phyloP scores from a whole-genome alignment of 2,329 filamentous ascomycete species.

The Geosmithia morbida region DNA sequence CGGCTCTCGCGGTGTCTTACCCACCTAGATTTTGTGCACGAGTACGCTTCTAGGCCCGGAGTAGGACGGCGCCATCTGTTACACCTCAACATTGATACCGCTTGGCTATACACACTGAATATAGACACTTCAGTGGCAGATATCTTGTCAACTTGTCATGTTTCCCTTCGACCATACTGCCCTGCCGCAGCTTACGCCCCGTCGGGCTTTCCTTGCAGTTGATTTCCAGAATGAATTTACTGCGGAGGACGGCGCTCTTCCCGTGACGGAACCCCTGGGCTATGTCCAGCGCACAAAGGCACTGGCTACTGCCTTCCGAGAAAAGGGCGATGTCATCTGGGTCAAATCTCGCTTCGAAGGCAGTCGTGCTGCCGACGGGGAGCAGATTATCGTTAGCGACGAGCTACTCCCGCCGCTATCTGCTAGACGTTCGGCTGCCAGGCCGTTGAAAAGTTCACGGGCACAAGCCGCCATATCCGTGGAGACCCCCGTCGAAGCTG shows the following conservation, averaged over 20 bases:
- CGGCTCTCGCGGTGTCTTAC: not conserved
- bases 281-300: slow-evolving; percentile 53
- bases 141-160: slow-evolving; percentile 15
- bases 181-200: slow-evolving; percentile 41
- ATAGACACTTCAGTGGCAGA: not conserved
- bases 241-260: slow-evolving; percentile 49
- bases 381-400: slow-evolving; percentile 31
- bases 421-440: slow-evolving; percentile 1
- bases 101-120: not conserved
- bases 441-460: slow-evolving; percentile 3
- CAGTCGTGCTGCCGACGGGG: slow-evolving; percentile 41
- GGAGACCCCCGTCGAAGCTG: not conserved
- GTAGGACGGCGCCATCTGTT: not conserved
- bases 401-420: not conserved
- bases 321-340: slow-evolving; percentile 66
- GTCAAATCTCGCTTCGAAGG: slow-evolving; percentile 60
- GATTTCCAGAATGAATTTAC: slow-evolving; percentile 90
- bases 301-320: slow-evolving; percentile 60
- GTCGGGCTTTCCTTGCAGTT: slow-evolving; percentile 63
- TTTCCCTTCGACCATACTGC: slow-evolving; percentile 41
- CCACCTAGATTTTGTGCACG: not conserved
- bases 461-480: not conserved
- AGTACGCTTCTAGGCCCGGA: not conserved
- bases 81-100: not conserved
- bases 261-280: slow-evolving; percentile 45